phyloP scores from a whole-genome alignment of 192 early-diverging fungal species.

The Dispira parvispora region DNA sequence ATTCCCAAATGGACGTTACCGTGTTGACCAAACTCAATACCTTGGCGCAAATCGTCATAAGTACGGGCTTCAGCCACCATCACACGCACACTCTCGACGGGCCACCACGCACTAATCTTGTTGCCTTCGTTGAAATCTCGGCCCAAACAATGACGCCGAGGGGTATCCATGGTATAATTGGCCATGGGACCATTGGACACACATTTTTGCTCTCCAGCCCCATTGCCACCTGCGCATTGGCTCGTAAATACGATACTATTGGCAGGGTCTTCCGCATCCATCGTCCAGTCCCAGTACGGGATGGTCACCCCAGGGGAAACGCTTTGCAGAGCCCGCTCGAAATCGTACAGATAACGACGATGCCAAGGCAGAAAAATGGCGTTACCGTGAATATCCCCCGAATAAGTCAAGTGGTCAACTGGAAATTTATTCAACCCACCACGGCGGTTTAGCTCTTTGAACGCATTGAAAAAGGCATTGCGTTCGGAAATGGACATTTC shows the following conservation, averaged over 20 bases:
- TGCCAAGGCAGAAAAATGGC: conserved; percentile 11
- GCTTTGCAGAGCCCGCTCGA: not conserved
- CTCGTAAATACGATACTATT: not conserved
- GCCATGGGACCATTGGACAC: conserved; percentile 1
- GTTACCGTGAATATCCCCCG: conserved; percentile 9
- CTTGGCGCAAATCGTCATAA: conserved; percentile 5
- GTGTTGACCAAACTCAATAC: conserved; percentile 9
- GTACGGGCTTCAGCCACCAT: not conserved
- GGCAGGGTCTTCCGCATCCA: not conserved
- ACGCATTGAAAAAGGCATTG: conserved; percentile 12
- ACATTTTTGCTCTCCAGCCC: conserved; percentile 2
- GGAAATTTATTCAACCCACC: conserved; percentile 29
- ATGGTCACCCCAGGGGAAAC: not conserved
- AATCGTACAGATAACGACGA: conserved; percentile 1
- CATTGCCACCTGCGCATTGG: conserved; percentile 8
- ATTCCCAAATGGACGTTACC: conserved; percentile 8
- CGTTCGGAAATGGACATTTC: conserved; percentile 20
- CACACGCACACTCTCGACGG: not conserved
- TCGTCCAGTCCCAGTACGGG: conserved; percentile 14
- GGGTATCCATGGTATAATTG: not conserved
- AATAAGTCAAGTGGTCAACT: conserved; percentile 25
- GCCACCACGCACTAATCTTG: not conserved
- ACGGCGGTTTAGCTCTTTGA: conserved; percentile 16
- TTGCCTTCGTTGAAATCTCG: conserved; percentile 8
- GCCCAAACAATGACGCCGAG: not conserved